Conservation (phyloP, 331 rosid species). For the Acacia concinna region DNA sequence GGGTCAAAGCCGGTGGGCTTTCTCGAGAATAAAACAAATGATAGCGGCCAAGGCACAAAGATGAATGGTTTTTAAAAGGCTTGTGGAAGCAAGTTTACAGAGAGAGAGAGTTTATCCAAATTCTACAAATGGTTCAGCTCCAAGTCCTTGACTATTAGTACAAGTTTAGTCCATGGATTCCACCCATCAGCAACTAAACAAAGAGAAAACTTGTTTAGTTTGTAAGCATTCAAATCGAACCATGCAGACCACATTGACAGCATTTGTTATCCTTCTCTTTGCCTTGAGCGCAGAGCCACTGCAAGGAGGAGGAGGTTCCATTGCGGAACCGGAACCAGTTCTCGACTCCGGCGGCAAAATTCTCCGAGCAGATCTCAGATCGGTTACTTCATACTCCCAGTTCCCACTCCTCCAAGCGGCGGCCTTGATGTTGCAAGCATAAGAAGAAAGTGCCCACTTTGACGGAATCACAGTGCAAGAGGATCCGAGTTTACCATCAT, state of each 20-base stretch:
- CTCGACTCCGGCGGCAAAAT: not conserved
- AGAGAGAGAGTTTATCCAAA: not conserved
- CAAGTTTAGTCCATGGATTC: not conserved
- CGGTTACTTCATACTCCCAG: not conserved
- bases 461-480: not conserved
- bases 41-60: no score
- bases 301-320: not conserved
- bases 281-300: not conserved
- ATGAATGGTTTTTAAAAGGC: not conserved
- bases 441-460: not conserved
- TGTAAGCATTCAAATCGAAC: not conserved
- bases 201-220: not conserved
- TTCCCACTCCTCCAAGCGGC: not conserved
- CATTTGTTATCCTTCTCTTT: not conserved
- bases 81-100: not conserved
- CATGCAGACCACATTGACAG: not conserved
- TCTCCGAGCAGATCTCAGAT: not conserved
- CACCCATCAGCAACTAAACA: not conserved
- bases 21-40: no score
- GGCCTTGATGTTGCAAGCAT: not conserved
- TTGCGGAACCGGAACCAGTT: not conserved
- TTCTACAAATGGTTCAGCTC: not conserved
- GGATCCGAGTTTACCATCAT: not conserved
- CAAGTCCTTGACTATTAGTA: not conserved
- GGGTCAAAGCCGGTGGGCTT: no score